A percentile compares a stretch with the other conserved stretches of the same genome.
Conservation (phyloP, 805 yeast genomes). For the Starmerella stigmatis region DNA sequence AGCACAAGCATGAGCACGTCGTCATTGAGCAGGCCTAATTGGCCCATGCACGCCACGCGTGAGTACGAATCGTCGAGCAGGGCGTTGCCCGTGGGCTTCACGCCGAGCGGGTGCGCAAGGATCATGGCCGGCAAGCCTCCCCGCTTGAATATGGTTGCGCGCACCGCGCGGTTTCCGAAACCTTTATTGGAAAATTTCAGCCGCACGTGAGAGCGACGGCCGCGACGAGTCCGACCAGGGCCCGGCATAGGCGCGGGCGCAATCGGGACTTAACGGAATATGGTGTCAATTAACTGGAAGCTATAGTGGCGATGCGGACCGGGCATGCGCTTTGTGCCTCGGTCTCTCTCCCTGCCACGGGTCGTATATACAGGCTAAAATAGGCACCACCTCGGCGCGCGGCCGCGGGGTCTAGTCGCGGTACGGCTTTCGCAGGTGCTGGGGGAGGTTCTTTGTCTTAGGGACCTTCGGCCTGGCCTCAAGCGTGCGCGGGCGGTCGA, state of each 20-base stretch:
- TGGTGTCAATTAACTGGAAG: no score
- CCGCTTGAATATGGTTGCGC: no score
- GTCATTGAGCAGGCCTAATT: slow-evolving; percentile 45
- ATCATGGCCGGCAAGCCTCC: slow-evolving; percentile 7
- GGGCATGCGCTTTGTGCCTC: no score
- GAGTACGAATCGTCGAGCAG: slow-evolving; percentile 29
- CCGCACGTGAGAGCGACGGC: not conserved
- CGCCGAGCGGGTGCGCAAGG: slow-evolving; percentile 57
- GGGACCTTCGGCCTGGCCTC: slow-evolving; percentile 13
- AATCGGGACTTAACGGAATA: no score
- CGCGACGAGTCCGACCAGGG: no score
- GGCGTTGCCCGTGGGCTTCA: slow-evolving; percentile 66
- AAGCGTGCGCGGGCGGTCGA: slow-evolving; percentile 27
- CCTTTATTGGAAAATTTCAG: slow-evolving; percentile 10
- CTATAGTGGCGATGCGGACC: no score
- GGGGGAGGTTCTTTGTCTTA: slow-evolving; percentile 17
- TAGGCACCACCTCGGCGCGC: not conserved
- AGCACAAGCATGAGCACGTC: slow-evolving; percentile 50
- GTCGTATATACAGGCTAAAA: not conserved
- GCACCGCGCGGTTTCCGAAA: no score
- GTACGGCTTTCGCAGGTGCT: slow-evolving; percentile 14
- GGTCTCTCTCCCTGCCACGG: no score
- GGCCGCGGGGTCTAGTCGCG: not conserved
- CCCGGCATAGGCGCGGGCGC: no score
- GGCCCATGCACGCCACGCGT: slow-evolving; percentile 17